Evolutionary conservation across 306 rosid species (phyloP).

Genomic region (Medicago arabica): DNA sequence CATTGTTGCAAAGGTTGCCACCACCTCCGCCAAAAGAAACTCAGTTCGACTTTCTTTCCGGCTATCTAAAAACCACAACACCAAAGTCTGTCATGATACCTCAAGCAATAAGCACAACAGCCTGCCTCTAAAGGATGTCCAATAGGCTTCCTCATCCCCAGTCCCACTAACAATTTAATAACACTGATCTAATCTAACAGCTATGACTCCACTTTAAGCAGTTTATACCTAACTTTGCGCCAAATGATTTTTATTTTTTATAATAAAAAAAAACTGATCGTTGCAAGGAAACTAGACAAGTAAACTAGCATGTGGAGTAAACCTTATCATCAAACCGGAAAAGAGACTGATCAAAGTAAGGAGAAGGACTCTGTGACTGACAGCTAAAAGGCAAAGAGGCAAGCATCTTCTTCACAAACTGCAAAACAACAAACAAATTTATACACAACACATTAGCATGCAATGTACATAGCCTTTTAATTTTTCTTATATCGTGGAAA

Average conservation of each 20-base stretch:
- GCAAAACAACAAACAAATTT: constrained; percentile 47
- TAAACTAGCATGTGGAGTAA: constrained; percentile 25
- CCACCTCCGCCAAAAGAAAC: constrained; percentile 28
- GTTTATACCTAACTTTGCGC: not conserved
- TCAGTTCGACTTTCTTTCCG: constrained; percentile 31
- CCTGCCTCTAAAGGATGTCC: not conserved
- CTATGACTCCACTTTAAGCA: constrained; percentile 9
- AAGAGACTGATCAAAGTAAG: constrained; percentile 93
- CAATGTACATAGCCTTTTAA: not conserved
- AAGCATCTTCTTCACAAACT: constrained; percentile 98
- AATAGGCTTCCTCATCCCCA: constrained; percentile 21
- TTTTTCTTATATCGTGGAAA: constrained; percentile 5
- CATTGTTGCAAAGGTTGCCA: constrained; percentile 10
- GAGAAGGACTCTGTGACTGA: constrained; percentile 97
- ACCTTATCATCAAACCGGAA: constrained; percentile 98
- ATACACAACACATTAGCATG: constrained; percentile 22
- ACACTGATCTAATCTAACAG: not conserved
- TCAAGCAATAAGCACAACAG: not conserved
- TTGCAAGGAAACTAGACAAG: constrained; percentile 13
- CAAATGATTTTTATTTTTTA: not conserved
- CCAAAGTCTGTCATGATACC: constrained; percentile 7
- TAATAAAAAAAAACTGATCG: not conserved
- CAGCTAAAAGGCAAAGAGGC: constrained; percentile 82
- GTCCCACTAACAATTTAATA: not conserved
- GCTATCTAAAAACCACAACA: not conserved